Evolutionary conservation across 306 rosid species (phyloP).

Genomic region (Cyclanthera cordifolia): DNA sequence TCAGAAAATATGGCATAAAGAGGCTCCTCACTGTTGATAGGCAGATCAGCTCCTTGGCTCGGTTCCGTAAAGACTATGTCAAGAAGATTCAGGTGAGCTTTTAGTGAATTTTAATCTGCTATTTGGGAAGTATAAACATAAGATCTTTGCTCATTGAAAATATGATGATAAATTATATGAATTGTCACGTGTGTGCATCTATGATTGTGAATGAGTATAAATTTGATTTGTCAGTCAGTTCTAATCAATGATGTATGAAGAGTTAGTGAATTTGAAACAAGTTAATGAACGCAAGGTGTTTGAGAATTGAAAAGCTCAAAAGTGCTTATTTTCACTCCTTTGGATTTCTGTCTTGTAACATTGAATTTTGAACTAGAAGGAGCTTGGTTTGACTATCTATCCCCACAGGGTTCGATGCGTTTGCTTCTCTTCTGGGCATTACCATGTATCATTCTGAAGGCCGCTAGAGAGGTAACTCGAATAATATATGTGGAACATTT

Average conservation of each 20-base stretch:
- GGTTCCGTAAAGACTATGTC: conserved; percentile 29
- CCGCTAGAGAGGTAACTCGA: conserved; percentile 24
- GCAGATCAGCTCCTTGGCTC: conserved; percentile 17
- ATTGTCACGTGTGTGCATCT: background rate
- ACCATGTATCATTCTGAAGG: conserved; percentile 30
- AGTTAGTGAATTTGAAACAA: background rate
- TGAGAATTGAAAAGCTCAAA: background rate
- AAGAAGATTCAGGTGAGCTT: conserved; percentile 27
- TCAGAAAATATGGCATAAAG: conserved; percentile 35
- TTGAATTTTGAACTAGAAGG: background rate
- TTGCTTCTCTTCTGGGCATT: conserved; percentile 26
- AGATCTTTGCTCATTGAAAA: background rate
- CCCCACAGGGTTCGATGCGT: conserved; percentile 25
- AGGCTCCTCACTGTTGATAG: conserved; percentile 40
- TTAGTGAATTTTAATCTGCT: background rate
- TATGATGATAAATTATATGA: background rate
- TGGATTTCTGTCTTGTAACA: background rate
- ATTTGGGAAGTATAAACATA: background rate
- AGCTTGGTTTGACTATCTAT: background rate
- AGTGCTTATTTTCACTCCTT: background rate
- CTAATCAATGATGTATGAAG: background rate
- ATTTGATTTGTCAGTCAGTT: background rate
- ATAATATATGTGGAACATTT: conserved; percentile 3
- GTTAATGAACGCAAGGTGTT: background rate
- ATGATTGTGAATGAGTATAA: background rate